These are phyloP conservation scores for Daldinia bambusicola DNA, from an alignment of 495 filamentous ascomycete species.

Conservation along the genomic window DNA sequence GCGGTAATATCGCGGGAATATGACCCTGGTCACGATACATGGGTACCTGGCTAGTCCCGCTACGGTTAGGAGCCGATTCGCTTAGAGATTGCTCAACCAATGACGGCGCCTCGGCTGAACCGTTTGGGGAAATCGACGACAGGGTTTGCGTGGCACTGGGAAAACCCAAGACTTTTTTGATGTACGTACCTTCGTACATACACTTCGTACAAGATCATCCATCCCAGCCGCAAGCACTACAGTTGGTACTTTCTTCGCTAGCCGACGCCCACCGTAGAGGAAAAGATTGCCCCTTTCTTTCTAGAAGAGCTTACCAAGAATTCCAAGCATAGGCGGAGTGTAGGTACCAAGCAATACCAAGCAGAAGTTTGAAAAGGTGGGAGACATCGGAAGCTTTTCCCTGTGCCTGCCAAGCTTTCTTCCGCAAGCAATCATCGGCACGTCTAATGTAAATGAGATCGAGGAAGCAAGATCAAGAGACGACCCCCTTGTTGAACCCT, in stretches of 20 bases:
- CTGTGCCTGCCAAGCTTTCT: conserved; percentile 40
- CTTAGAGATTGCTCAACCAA: conserved; percentile 6
- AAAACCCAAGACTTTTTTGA: conserved; percentile 28
- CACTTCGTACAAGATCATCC: conserved; percentile 17
- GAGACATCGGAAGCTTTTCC: not conserved
- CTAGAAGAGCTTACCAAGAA: conserved; percentile 19
- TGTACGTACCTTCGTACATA: too few relatives aligned
- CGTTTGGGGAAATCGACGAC: conserved; percentile 40
- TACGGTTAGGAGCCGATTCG: conserved; percentile 24
- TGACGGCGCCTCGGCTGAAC: conserved; percentile 32
- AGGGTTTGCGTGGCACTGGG: conserved; percentile 18
- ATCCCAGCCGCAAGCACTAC: conserved; percentile 2
- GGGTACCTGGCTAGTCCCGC: conserved; percentile 29
- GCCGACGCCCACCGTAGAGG: not conserved
- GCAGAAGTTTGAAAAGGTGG: conserved; percentile 1
- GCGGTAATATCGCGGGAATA: conserved; percentile 40
- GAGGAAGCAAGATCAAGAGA: conserved; percentile 28
- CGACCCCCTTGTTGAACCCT: not conserved
- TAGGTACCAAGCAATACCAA: not conserved
- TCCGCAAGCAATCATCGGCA: conserved; percentile 19
- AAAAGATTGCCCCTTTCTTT: conserved; percentile 9
- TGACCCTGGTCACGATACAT: not conserved
- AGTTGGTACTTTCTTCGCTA: not conserved
- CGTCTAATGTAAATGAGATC: conserved; percentile 22
- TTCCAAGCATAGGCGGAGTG: conserved; percentile 5